Evolutionary conservation across 768 basidiomycete species (phyloP), one percentile per base, ranked within the genome.

Genomic region (Amanita inopinata): DNA sequence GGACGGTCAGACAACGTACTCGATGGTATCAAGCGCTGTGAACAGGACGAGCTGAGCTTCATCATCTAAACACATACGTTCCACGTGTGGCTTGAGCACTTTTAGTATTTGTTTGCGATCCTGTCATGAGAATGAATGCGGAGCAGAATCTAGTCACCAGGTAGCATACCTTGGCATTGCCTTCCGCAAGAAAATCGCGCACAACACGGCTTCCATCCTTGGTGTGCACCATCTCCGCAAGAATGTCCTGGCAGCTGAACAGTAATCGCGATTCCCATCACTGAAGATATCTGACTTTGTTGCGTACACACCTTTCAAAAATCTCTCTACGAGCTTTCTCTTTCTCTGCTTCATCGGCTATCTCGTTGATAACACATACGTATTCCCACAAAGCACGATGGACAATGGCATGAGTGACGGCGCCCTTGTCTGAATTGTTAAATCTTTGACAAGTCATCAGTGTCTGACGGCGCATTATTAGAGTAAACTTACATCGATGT

Each of bases 211-310:
- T 87, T 14, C 92, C 92, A 51, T 94, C 87, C 55, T 78, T 89
- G 11, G 92, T 97, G 54, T 97, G 92, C 0, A 92, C 88, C 73
- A 94, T 86, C 56, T 96, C 92, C 0, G 91, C 82, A 5, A 94
- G 66, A 14, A 83, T 71, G 31, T 94, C 91, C 49, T 88, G 80
- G 51, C 84, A 86, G 38, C 86, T 89, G 48, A 22, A 48, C 23
- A 28, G 9, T 15, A 23, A 33, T 22, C 22, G 47, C 45, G 34
- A 38, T 18, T 12, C 35, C 18, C 17, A 2, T 3, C 5, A 28
- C 10, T 19, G 11, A 9, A 14, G 41, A 9, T 3, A n/a, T n/a
- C n/a, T 20, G n/a, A 4, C 11, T 9, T 27, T 14, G 9, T n/a
- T 18, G 6, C 14, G 19, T 1, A 45, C 69, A 46, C 47, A 90